A percentile compares a stretch with the other conserved stretches of the same genome.
These are phyloP conservation scores for Melocanna baccifera DNA, from an alignment of 176 grass and related monocot genomes.

Conservation along the genomic window DNA sequence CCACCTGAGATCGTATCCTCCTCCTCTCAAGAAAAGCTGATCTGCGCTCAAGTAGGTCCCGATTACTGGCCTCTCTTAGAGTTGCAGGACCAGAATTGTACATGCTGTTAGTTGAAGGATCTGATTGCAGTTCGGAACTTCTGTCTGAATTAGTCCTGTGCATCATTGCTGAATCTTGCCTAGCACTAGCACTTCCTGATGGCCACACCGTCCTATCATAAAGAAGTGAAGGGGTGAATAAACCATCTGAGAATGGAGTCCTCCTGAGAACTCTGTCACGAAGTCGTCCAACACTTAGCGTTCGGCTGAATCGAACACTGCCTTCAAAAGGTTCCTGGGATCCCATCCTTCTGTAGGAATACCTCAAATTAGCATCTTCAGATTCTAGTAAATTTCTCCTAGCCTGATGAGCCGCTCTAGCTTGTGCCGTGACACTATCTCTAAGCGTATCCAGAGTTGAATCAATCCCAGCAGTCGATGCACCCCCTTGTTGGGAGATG, in stretches of 20 bases:
- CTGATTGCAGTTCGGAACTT: constrained; percentile 44
- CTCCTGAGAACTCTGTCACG: constrained; percentile 90
- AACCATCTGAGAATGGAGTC: constrained; percentile 73
- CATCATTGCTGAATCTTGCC: constrained; percentile 51
- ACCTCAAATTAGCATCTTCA: constrained; percentile 46
- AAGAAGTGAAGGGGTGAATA: constrained; percentile 57
- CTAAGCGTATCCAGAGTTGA: constrained; percentile 49
- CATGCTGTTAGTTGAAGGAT: constrained; percentile 39
- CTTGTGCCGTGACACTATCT: constrained; percentile 48
- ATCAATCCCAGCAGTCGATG: constrained; percentile 33
- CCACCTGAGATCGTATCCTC: constrained; percentile 90
- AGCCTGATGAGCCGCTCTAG: constrained; percentile 46
- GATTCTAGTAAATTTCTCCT: constrained; percentile 61
- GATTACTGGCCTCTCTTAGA: constrained; percentile 51
- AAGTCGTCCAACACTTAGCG: constrained; percentile 76
- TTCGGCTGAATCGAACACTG: constrained; percentile 83
- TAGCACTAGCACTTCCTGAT: constrained; percentile 44
- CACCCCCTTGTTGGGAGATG: constrained; percentile 25
- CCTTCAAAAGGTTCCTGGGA: constrained; percentile 77
- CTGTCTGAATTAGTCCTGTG: constrained; percentile 64
- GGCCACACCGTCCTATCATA: constrained; percentile 64
- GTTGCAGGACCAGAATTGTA: constrained; percentile 35
- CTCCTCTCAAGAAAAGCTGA: constrained; percentile 94
- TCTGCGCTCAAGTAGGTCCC: constrained; percentile 70
- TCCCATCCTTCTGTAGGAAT: constrained; percentile 53